phyloP scores from a whole-genome alignment of 495 filamentous ascomycete species.

The Neurospora sp. region DNA sequence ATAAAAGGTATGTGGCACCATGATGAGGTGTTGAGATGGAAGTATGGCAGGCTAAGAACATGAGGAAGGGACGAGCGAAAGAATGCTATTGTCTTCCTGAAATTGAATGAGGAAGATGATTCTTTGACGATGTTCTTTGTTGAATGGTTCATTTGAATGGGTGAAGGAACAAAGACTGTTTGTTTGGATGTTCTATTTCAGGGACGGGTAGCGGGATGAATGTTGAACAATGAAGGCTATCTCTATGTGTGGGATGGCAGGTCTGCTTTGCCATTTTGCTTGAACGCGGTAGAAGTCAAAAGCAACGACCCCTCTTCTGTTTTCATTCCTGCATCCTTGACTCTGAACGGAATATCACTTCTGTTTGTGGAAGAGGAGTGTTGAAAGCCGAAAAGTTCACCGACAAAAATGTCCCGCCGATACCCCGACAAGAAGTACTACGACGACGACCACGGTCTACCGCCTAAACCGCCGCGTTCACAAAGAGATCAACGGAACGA shows the following conservation, averaged over 20 bases:
- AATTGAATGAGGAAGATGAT: not conserved
- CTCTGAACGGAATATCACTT: not conserved
- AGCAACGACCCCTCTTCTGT: not conserved
- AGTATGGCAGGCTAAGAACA: no score
- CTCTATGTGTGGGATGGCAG: no score
- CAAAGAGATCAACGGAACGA: not conserved
- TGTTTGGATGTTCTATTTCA: not conserved
- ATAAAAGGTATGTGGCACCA: no score
- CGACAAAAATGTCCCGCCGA: not conserved
- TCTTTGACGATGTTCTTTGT: not conserved
- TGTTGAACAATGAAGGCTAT: not conserved
- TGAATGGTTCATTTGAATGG: no score
- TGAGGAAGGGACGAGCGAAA: no score
- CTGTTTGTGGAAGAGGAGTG: not conserved
- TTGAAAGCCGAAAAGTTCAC: not conserved
- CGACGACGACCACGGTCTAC: not conserved
- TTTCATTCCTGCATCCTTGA: not conserved
- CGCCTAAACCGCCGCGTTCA: not conserved
- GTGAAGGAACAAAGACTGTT: not conserved
- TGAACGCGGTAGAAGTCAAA: not conserved
- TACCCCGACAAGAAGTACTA: not conserved
- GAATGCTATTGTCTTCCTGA: not conserved
- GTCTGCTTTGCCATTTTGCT: not conserved
- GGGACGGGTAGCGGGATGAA: not conserved
- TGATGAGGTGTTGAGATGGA: no score